Percentiles rank a stretch among this genome's conserved stretches.
Conservation (phyloP, 2,329 filamentous ascomycete genomes). For the Cercospora canescens region DNA sequence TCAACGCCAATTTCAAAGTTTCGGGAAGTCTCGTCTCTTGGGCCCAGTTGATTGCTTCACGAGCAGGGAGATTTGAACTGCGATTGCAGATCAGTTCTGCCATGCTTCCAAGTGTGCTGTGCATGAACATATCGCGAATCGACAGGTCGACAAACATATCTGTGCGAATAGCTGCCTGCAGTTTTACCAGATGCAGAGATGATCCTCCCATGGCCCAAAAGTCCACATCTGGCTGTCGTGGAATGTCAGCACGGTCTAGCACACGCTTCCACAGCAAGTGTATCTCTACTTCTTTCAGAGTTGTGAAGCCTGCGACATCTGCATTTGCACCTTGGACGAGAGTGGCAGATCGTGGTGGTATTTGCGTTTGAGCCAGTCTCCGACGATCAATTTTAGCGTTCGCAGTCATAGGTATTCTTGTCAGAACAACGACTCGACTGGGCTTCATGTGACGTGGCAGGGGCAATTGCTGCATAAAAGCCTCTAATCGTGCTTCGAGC, state of each 20-base stretch:
- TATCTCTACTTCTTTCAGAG: slow-evolving; percentile 19
- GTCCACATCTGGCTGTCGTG: slow-evolving; percentile 31
- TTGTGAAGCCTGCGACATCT: not conserved
- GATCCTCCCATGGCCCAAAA: slow-evolving; percentile 48
- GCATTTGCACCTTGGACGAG: not conserved
- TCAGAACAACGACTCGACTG: slow-evolving; percentile 30
- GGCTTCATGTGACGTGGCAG: slow-evolving; percentile 43
- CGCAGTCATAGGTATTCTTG: slow-evolving; percentile 31
- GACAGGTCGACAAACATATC: slow-evolving; percentile 35
- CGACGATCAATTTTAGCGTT: slow-evolving; percentile 37
- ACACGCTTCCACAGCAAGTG: slow-evolving; percentile 20
- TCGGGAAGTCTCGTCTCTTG: slow-evolving; percentile 35
- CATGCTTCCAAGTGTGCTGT: slow-evolving; percentile 44
- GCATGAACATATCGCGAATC: slow-evolving; percentile 42
- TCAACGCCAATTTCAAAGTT: slow-evolving; percentile 10
- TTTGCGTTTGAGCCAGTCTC: slow-evolving; percentile 22
- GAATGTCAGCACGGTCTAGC: slow-evolving; percentile 15
- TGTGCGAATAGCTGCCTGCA: slow-evolving; percentile 40
- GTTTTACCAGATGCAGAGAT: slow-evolving; percentile 43
- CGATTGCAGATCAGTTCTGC: slow-evolving; percentile 33
- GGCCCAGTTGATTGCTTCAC: slow-evolving; percentile 41
- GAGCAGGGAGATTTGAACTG: slow-evolving; percentile 4
- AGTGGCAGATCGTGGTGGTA: slow-evolving; percentile 17
- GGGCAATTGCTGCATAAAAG: slow-evolving; percentile 29
- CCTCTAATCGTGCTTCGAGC: slow-evolving; percentile 17